These are phyloP conservation scores for Phyllosticta citribraziliensis DNA, from an alignment of 2,329 filamentous ascomycete genomes.

Conservation along the genomic window DNA sequence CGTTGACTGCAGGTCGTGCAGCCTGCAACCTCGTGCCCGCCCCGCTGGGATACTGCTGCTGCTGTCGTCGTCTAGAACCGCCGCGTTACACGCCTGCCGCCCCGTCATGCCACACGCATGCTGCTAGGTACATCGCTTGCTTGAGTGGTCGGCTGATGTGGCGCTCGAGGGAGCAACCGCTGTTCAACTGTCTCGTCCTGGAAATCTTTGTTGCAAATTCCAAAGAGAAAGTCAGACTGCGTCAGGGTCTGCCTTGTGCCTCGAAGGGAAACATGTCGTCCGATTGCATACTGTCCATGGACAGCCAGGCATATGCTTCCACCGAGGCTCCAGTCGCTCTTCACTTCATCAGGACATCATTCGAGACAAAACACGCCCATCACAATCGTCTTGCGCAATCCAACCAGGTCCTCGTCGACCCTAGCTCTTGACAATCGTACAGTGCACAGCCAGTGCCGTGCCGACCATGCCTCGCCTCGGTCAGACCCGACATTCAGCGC, in stretches of 20 bases:
- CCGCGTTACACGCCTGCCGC: background rate
- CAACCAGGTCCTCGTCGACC: background rate
- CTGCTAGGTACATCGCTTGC: background rate
- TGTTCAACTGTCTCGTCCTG: background rate
- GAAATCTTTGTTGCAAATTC: background rate
- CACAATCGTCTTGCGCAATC: background rate
- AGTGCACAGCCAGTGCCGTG: background rate
- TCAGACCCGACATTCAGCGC: background rate
- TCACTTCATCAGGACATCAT: background rate
- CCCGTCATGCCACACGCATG: background rate
- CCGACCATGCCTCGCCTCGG: background rate
- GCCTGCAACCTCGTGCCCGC: background rate
- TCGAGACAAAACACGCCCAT: background rate
- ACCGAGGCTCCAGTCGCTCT: background rate
- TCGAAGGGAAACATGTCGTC: background rate
- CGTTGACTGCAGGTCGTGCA: background rate
- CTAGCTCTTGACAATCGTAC: background rate
- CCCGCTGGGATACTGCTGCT: background rate
- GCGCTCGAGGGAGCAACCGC: background rate
- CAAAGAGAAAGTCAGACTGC: background rate
- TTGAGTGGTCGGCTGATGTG: background rate
- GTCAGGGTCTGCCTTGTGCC: background rate
- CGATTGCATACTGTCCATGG: background rate
- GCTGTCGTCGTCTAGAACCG: background rate
- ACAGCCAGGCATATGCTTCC: background rate